Evolutionary conservation across 129 eudicot genomes (phyloP).

Genomic region (Flaveria sonorensis): DNA sequence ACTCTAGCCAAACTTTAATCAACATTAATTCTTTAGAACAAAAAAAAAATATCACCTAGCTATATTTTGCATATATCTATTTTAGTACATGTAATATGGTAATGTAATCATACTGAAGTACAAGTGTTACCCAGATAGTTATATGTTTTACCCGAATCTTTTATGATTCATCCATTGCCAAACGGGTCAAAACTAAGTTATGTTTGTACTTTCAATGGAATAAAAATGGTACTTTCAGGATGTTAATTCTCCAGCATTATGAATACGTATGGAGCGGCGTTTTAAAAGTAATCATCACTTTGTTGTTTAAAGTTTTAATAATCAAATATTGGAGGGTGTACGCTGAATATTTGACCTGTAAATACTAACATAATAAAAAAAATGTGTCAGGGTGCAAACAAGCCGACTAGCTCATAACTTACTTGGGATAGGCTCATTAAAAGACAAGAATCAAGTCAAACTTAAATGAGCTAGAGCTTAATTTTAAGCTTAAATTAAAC

Average conservation of each 20-base stretch:
- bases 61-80: background rate
- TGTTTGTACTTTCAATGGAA: background rate
- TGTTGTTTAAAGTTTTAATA: too few relatives aligned
- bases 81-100: background rate
- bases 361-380: background rate
- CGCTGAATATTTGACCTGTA: background rate
- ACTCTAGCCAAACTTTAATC: background rate
- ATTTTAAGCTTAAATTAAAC: too few relatives aligned
- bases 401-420: too few relatives aligned
- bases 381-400: background rate
- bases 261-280: background rate
- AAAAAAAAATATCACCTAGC: background rate
- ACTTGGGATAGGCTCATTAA: too few relatives aligned
- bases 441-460: too few relatives aligned
- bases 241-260: background rate
- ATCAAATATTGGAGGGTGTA: too few relatives aligned
- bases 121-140: background rate
- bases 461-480: too few relatives aligned
- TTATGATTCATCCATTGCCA: background rate
- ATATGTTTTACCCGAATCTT: background rate
- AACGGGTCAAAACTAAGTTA: background rate
- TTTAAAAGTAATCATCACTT: background rate
- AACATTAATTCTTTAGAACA: background rate
- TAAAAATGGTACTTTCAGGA: background rate
- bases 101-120: background rate